phyloP scores from a whole-genome alignment of 768 basidiomycete species.

The Tricholoma sp. region DNA sequence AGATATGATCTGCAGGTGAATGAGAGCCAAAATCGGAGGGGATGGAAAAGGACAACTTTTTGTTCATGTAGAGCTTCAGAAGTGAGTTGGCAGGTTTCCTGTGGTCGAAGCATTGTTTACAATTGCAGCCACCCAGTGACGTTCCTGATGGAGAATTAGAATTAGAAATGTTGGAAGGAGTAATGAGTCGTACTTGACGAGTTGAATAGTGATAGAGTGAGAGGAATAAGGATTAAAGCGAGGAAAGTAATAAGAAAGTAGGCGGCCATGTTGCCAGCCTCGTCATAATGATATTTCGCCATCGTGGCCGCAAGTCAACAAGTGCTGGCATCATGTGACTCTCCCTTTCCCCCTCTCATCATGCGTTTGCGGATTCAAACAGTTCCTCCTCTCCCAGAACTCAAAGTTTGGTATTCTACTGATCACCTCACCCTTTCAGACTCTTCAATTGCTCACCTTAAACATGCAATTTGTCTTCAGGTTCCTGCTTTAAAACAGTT shows the following conservation, averaged over 20 bases:
- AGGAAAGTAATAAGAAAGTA: conserved; percentile 93
- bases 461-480: conserved; percentile 29
- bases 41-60: conserved; percentile 36
- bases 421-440: conserved; percentile 15
- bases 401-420: conserved; percentile 51
- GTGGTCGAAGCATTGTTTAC: conserved; percentile 55
- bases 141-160: conserved; percentile 23
- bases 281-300: conserved; percentile 85
- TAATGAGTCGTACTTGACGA: conserved; percentile 33
- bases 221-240: conserved; percentile 73
- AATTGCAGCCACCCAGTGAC: conserved; percentile 50
- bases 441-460: conserved; percentile 33
- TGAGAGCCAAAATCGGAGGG: background rate
- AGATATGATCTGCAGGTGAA: conserved; percentile 46
- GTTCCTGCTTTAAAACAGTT: conserved; percentile 26
- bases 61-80: conserved; percentile 43
- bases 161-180: background rate
- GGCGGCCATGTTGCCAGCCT: conserved; percentile 78
- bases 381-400: conserved; percentile 37
- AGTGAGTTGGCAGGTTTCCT: conserved; percentile 44
- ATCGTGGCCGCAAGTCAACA: conserved; percentile 20
- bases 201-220: conserved; percentile 53
- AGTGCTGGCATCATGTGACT: background rate
- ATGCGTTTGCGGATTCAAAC: conserved; percentile 54
- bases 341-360: background rate